Evolutionary conservation across 129 eudicot genomes (phyloP), one percentile per base, ranked within the genome.

Genomic region (Solidago caesia): DNA sequence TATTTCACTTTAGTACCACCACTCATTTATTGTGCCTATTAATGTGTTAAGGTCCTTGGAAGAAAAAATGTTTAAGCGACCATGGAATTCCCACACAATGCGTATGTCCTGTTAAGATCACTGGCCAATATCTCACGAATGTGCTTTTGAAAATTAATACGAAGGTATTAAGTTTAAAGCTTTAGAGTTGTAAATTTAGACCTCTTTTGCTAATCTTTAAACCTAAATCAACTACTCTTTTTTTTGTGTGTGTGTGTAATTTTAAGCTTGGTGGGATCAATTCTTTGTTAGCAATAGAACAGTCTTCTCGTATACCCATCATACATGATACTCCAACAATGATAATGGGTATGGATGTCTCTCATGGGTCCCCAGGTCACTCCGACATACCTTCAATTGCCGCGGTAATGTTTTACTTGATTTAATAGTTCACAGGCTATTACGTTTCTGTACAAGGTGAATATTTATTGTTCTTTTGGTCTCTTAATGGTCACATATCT

Each of bases 301-400:
- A 85, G 71, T 65, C 83, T 25, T 77, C 80, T 64, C 41, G 81
- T 59, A 77, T 94, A 29, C 99, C 97, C 15, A 64, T 84, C 75
- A 78, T 90, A 64, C 80, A 81, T 48, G 94, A 94, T 79, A 85
- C 88, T 73, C 99, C 99, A 70, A 94, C 99, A 41, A 86, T 94
- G 99, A 91, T 94, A 69, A 55, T 94, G 82, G 99, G 99, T 33
- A 91, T 94, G 88, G 99, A 91, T 80, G 99, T 94, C 61, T 94
- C 99, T 57, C 99, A 94, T 81, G 99, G 97, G 29, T 83, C 93
- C 46, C 84, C 96, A 77, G 91, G 99, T 68, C 85, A 75, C 59
- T 81, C 96, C 6, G 96, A 94, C 82, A 56, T 83, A 33, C 99
- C 99, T 15, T 94, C 99, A 44, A 82, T 94, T 83, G 94, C 99